phyloP scores from a whole-genome alignment of 2,329 filamentous ascomycete genomes.

The Claviceps africana region DNA sequence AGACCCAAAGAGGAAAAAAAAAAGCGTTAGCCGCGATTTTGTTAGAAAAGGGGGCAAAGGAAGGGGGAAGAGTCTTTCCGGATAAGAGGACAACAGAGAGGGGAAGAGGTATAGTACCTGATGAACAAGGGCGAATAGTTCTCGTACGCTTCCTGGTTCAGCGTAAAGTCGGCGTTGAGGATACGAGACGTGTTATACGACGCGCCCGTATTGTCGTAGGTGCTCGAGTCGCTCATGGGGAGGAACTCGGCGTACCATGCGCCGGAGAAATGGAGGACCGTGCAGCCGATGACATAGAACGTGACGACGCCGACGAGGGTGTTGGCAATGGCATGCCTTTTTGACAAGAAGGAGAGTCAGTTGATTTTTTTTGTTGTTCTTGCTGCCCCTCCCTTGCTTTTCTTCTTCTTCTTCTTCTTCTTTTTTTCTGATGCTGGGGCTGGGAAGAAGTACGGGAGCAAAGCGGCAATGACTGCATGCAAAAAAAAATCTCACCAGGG shows the following conservation, averaged over 20 bases:
- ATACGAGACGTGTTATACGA: conserved; percentile 52
- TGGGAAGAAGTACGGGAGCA: too few species aligned
- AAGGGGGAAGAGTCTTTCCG: background rate
- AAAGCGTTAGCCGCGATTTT: too few species aligned
- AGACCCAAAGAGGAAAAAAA: background rate
- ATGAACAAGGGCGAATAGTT: conserved; percentile 56
- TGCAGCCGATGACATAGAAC: conserved; percentile 49
- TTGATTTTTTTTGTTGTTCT: background rate
- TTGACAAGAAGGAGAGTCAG: background rate
- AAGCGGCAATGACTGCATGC: background rate
- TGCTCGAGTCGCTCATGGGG: conserved; percentile 55
- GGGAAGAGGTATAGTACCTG: conserved; percentile 21
- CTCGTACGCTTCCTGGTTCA: conserved; percentile 50
- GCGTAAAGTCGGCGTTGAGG: conserved; percentile 44
- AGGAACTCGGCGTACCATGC: conserved; percentile 51
- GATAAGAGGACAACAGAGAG: background rate
- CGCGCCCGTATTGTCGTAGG: conserved; percentile 56
- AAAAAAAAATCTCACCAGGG: conserved; percentile 55
- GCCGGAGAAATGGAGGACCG: conserved; percentile 50
- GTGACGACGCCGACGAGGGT: conserved; percentile 52
- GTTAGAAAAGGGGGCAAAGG: background rate
- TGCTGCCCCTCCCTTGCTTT: background rate
- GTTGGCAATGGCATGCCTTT: conserved; percentile 57
- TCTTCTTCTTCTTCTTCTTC: too few species aligned
- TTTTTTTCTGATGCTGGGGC: too few species aligned